Conservation (phyloP, 192 early-diverging fungal species). For the Coemansia sp. region DNA sequence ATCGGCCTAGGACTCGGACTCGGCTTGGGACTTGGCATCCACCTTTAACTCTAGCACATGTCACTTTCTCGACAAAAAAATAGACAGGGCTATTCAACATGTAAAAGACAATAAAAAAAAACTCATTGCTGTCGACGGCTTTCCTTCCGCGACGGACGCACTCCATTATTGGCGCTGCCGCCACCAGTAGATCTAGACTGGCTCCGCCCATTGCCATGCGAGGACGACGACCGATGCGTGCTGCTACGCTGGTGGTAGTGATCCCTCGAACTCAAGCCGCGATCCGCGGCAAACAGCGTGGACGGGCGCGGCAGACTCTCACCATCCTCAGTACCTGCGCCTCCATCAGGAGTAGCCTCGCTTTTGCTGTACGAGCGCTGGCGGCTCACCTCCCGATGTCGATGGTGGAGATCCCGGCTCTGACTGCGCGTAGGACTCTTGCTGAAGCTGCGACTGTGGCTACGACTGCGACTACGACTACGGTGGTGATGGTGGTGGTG, state of each 20-base stretch:
- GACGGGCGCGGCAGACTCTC: not conserved
- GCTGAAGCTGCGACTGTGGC: constrained; percentile 16
- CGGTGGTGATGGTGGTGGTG: constrained; percentile 10
- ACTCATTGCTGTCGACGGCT: constrained; percentile 39
- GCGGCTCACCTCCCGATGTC: not conserved
- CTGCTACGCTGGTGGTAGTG: constrained; percentile 4
- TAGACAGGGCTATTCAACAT: not conserved
- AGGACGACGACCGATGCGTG: constrained; percentile 10
- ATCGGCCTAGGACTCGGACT: constrained; percentile 14
- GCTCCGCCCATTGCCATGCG: constrained; percentile 25
- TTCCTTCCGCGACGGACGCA: constrained; percentile 42
- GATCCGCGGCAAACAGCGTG: not conserved
- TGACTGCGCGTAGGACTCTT: constrained; percentile 17
- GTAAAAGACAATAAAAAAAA: constrained; percentile 5
- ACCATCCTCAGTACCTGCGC: not conserved
- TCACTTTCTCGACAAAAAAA: not conserved
- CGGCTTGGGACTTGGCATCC: constrained; percentile 20
- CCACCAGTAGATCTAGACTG: constrained; percentile 19
- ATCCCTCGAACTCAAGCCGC: not conserved
- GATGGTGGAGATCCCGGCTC: constrained; percentile 7
- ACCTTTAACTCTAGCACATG: constrained; percentile 7
- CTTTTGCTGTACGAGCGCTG: constrained; percentile 26
- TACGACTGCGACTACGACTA: constrained; percentile 11
- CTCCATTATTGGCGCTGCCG: not conserved
- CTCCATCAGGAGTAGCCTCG: constrained; percentile 15